phyloP scores from a whole-genome alignment of 192 early-diverging fungal genomes.

The Phycomyces nitens region DNA sequence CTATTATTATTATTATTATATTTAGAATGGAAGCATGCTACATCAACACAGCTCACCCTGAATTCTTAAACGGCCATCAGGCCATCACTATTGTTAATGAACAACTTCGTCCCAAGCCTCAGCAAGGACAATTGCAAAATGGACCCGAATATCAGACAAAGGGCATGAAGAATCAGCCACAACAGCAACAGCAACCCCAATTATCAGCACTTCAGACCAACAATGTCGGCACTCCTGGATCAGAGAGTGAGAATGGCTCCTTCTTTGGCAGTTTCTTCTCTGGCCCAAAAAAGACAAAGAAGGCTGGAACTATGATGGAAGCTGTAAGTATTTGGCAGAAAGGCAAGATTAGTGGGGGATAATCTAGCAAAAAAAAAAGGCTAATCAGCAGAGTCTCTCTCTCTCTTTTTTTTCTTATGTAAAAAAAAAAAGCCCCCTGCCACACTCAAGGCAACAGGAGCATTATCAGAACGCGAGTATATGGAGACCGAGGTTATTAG shows the following conservation, averaged over 20 bases:
- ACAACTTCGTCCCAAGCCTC: slow-evolving; percentile 24
- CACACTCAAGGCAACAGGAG: slow-evolving; percentile 92
- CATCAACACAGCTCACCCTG: slow-evolving; percentile 98
- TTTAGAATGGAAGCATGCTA: slow-evolving; percentile 89
- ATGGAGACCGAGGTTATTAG: slow-evolving; percentile 99
- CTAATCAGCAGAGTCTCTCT: too few species aligned
- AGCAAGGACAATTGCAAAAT: background rate
- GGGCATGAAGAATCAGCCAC: too few species aligned
- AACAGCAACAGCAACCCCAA: background rate
- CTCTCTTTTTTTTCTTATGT: too few species aligned
- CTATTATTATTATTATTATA: slow-evolving; percentile 5
- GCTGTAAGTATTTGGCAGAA: slow-evolving; percentile 42
- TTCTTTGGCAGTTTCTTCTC: slow-evolving; percentile 99
- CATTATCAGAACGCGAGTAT: slow-evolving; percentile 93
- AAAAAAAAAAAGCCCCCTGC: slow-evolving; percentile 76
- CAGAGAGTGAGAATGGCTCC: slow-evolving; percentile 36
- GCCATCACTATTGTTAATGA: slow-evolving; percentile 92
- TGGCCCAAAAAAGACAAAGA: slow-evolving; percentile 65
- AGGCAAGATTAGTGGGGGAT: too few species aligned
- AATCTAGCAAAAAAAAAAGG: too few species aligned
- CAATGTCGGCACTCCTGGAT: slow-evolving; percentile 3
- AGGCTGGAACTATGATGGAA: slow-evolving; percentile 66
- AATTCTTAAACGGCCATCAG: slow-evolving; percentile 96
- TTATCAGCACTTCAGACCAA: slow-evolving; percentile 10
- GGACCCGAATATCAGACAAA: too few species aligned